A percentile compares a stretch with the other conserved stretches of the same genome.
These are phyloP conservation scores for Cladosporium phlei DNA, from an alignment of 2,329 filamentous ascomycete species.

Conservation along the genomic window DNA sequence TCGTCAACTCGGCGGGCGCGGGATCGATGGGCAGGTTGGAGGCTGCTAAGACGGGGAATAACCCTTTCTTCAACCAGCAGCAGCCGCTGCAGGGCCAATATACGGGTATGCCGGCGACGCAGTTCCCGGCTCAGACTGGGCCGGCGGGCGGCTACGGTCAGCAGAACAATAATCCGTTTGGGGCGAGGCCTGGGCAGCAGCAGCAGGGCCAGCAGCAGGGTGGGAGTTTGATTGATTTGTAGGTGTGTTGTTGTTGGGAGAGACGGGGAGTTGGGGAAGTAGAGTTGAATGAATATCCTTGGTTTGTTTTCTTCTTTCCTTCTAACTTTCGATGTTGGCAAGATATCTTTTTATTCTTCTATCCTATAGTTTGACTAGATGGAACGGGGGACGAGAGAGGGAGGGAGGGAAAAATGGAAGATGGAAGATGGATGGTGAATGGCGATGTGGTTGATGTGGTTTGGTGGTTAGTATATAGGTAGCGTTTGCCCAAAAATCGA, in stretches of 20 bases:
- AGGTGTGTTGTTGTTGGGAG: too few species aligned
- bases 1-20: constrained; percentile 89
- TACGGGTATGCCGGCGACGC: constrained; percentile 32
- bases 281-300: too few species aligned
- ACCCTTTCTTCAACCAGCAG: constrained; percentile 77
- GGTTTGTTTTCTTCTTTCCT: too few species aligned
- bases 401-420: too few species aligned
- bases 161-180: constrained; percentile 51
- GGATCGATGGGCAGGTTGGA: constrained; percentile 67
- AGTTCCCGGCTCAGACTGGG: constrained; percentile 48
- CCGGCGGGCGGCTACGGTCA: constrained; percentile 37
- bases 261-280: too few species aligned
- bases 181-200: constrained; percentile 43
- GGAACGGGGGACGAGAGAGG: too few species aligned
- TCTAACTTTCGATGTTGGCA: too few species aligned
- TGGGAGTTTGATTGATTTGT: constrained; percentile 59
- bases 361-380: too few species aligned
- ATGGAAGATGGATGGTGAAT: too few species aligned
- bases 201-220: constrained; percentile 30
- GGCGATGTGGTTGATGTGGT: constrained; percentile 7
- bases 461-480: too few species aligned
- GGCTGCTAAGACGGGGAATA: constrained; percentile 65
- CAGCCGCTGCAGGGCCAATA: constrained; percentile 27
- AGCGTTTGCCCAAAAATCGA: too few species aligned
- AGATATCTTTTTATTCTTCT: not conserved